These are phyloP conservation scores for Blepharisma stoltei DNA, from an alignment of 73 alveolate species.

Conservation along the genomic window DNA sequence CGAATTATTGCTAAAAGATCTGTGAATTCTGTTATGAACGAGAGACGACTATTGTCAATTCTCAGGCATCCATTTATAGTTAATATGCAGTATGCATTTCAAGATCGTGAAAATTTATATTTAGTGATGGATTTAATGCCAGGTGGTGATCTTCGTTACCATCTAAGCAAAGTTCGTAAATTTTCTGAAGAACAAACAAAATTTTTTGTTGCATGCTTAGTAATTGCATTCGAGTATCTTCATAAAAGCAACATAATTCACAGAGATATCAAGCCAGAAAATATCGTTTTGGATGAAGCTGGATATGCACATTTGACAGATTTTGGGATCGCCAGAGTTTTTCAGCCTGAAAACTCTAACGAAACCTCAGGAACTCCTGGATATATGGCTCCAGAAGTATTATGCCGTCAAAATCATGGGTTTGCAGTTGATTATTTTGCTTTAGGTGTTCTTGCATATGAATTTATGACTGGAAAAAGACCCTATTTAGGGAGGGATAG, in stretches of 20 bases:
- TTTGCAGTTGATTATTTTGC: conserved; percentile 86
- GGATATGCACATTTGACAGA: conserved; percentile 82
- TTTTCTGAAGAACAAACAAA: conserved; percentile 53
- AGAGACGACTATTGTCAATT: conserved; percentile 67
- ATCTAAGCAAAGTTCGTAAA: conserved; percentile 37
- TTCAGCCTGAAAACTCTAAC: conserved; percentile 73
- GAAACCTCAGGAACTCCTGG: conserved; percentile 75
- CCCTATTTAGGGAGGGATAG: conserved; percentile 84
- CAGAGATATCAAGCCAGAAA: conserved; percentile 94
- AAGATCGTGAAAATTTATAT: conserved; percentile 81
- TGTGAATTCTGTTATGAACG: conserved; percentile 74
- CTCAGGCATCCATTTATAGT: conserved; percentile 73
- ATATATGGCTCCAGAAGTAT: conserved; percentile 52
- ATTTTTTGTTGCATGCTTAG: conserved; percentile 66
- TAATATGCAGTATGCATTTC: conserved; percentile 89
- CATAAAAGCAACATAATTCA: conserved; percentile 82
- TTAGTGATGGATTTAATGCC: conserved; percentile 87
- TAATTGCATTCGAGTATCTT: conserved; percentile 71
- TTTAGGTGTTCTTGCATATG: conserved; percentile 83
- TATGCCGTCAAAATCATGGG: conserved; percentile 71
- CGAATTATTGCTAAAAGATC: conserved; percentile 76
- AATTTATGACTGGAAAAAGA: conserved; percentile 72
- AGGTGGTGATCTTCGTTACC: conserved; percentile 83
- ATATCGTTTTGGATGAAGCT: conserved; percentile 71
- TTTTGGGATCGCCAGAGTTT: conserved; percentile 83